Conservation (phyloP, 257 asterid genomes). For the Capsicum chinense region DNA sequence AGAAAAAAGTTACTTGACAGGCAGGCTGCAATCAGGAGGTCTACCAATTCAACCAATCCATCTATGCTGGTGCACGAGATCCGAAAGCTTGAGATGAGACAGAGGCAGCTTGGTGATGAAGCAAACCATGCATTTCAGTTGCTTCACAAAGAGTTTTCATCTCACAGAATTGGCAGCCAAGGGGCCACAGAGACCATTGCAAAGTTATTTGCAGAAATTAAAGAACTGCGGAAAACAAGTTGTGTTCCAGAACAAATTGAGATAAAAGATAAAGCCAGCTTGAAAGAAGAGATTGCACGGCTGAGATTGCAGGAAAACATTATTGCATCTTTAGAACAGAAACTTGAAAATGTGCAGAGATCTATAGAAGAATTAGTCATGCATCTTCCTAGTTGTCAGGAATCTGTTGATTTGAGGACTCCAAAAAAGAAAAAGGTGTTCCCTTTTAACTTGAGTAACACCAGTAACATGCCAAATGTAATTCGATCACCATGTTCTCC, state of each 20-base stretch:
- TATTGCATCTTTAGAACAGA: slow-evolving; percentile 72
- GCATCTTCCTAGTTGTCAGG: slow-evolving; percentile 60
- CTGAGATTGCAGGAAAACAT: slow-evolving; percentile 70
- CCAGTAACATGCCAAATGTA: slow-evolving; percentile 71
- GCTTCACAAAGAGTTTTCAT: slow-evolving; percentile 87
- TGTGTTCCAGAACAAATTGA: slow-evolving; percentile 53
- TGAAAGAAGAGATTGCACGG: slow-evolving; percentile 91
- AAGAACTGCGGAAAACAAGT: slow-evolving; percentile 61
- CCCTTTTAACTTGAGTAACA: slow-evolving; percentile 76
- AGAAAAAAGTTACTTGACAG: slow-evolving; percentile 46
- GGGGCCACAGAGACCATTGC: slow-evolving; percentile 76
- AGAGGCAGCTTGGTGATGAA: slow-evolving; percentile 92
- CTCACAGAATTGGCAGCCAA: slow-evolving; percentile 73
- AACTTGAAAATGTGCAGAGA: slow-evolving; percentile 84
- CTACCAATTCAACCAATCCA: slow-evolving; percentile 56
- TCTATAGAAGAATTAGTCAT: slow-evolving; percentile 71
- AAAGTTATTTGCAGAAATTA: slow-evolving; percentile 80
- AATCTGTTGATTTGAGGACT: slow-evolving; percentile 57
- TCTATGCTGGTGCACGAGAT: slow-evolving; percentile 74
- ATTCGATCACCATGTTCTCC: slow-evolving; percentile 90
- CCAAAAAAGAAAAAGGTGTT: slow-evolving; percentile 63
- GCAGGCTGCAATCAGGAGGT: slow-evolving; percentile 47
- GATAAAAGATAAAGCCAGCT: slow-evolving; percentile 61
- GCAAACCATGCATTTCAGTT: slow-evolving; percentile 91
- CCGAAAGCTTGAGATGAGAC: slow-evolving; percentile 84